Evolutionary conservation across 352 stramenopile species (phyloP).

Genomic region (Pythium aquatile): DNA sequence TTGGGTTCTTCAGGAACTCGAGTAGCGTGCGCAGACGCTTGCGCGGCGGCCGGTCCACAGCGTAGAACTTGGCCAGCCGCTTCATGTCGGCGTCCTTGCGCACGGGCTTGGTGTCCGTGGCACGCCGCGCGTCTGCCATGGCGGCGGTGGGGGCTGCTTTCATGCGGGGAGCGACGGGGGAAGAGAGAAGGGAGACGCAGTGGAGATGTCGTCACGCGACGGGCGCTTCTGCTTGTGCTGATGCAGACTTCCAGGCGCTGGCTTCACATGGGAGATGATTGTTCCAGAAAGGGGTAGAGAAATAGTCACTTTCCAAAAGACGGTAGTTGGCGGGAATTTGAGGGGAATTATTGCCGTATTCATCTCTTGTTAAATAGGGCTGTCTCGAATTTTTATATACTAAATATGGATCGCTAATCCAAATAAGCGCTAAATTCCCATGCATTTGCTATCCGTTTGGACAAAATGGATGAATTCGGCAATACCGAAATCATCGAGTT

Average conservation of each 20-base stretch:
- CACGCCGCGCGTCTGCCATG: constrained; percentile 21
- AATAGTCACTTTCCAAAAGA: no score
- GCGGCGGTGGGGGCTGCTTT: background rate
- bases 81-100: constrained; percentile 57
- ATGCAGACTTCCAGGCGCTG: background rate
- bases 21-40: constrained; percentile 83
- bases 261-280: background rate
- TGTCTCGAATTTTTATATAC: no score
- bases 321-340: no score
- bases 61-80: constrained; percentile 86
- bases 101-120: constrained; percentile 19
- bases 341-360: no score
- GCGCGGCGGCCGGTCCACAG: constrained; percentile 70
- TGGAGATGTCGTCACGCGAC: background rate
- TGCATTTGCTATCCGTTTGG: no score
- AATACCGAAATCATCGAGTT: no score
- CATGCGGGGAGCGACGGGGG: background rate
- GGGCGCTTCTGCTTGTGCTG: background rate
- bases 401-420: no score
- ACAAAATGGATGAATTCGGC: no score
- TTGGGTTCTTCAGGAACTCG: constrained; percentile 77
- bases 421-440: no score
- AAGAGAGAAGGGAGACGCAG: background rate
- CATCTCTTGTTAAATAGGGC: no score
- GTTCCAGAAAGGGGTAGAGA: no score